A percentile compares a stretch with the other conserved stretches of the same genome.
Evolutionary conservation across 768 basidiomycete species (phyloP).

Genomic region (Leccinum arenicola): DNA sequence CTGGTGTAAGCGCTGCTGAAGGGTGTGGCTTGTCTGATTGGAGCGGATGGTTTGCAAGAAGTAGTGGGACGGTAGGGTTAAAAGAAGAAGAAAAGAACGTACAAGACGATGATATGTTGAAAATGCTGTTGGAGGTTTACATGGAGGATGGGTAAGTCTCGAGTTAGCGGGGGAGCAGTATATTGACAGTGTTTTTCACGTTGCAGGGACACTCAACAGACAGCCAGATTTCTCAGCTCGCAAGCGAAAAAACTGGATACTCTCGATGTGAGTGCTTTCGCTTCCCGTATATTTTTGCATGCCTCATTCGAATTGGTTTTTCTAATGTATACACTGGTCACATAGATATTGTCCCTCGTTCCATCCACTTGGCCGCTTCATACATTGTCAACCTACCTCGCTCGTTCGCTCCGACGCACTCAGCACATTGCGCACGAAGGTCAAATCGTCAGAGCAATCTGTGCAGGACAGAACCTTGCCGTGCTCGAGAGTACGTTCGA

Average conservation of each 20-base stretch:
- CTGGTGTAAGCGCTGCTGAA: constrained; percentile 54
- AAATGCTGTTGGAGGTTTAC: constrained; percentile 76
- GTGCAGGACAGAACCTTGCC: constrained; percentile 76
- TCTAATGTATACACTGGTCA: constrained; percentile 1
- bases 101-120: constrained; percentile 54
- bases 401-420: constrained; percentile 73
- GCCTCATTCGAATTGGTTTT: not conserved
- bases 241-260: constrained; percentile 79
- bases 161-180: not conserved
- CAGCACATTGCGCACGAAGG: constrained; percentile 70
- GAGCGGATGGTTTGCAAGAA: constrained; percentile 38
- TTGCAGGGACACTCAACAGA: constrained; percentile 52
- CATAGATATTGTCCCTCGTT: constrained; percentile 62
- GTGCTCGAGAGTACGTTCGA: constrained; percentile 61
- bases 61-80: constrained; percentile 48
- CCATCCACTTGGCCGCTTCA: constrained; percentile 77
- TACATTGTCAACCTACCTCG: constrained; percentile 71
- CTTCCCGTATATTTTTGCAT: not conserved
- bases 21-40: constrained; percentile 40
- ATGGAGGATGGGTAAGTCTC: constrained; percentile 70
- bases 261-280: constrained; percentile 55
- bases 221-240: constrained; percentile 70
- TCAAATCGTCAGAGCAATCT: constrained; percentile 74
- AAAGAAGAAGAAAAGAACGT: constrained; percentile 38
- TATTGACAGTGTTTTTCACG: not conserved